Base-by-base conservation (phyloP, 345 rosid genomes). In the Syzygium jambos region DNA sequence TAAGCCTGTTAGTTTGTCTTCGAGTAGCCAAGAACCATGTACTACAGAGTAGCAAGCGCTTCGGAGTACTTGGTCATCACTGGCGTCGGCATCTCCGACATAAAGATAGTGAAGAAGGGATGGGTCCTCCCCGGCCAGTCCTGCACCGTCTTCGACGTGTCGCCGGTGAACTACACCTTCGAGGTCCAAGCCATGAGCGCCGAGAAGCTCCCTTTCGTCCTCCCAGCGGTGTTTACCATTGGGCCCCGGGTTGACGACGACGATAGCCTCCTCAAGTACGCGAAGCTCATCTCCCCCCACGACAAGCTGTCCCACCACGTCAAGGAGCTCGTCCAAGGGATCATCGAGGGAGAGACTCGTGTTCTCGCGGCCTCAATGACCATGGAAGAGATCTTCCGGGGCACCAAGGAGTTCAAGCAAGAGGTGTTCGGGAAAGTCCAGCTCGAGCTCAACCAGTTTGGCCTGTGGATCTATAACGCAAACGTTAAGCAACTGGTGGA, bases 281-380 rank as follows among this genome's bases (percentile, higher is more conserved):
- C 98, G 34, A 94, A 92, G 89, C 92, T 95, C 17, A 92, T 96
- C 55, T 93, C 96, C 10, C 93, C 94, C 6, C 96, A 94, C n/a
- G 98, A 93, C 87, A 94, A 93, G 89, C 89, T 88, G 65, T 95
- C 97, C 0, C 87, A 91, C 89, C 96, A 96, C 78, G 95, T 94
- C 16, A 91, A 93, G 29, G 99, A 94, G 89, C 97, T 96, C 22
- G 98, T 96, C 21, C 93, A 94, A 46, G 98, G 99, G 5, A 90
- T 95, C 59, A 95, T 96, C 21, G 99, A 95, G 86, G 99, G 99
- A 3, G 99, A 95, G 85, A 96, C 97, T 7, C 89, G 99, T 56
- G 98, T 96, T 16, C 94, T 95, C 3, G 96, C 95, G n/a, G 99
- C 99, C 52, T 91, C 99, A 25, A 94, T 95, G 99, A 96, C 98